Evolutionary conservation across 1,284 basidiomycete genomes (phyloP).

Genomic region (Lentinula novae-zelandiae): DNA sequence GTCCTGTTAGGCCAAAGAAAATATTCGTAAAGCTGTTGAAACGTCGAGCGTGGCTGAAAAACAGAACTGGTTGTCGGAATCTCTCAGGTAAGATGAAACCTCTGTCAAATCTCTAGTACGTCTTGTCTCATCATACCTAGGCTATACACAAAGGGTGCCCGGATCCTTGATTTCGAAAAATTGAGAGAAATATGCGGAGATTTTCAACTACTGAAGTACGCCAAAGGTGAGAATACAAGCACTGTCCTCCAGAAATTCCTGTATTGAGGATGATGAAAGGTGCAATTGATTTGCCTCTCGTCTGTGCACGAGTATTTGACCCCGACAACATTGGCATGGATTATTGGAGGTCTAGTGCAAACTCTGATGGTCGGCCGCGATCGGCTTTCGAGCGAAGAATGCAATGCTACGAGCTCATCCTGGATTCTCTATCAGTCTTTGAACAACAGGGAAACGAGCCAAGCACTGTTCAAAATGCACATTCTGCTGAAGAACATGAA

Average conservation of each 20-base stretch:
- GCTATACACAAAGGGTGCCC: conserved; percentile 84
- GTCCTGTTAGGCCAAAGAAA: conserved; percentile 79
- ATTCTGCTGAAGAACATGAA: conserved; percentile 52
- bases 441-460: conserved; percentile 55
- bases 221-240: conserved; percentile 54
- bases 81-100: conserved; percentile 55
- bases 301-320: conserved; percentile 83
- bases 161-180: conserved; percentile 81
- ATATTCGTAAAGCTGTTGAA: conserved; percentile 86
- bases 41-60: conserved; percentile 70
- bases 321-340: conserved; percentile 73
- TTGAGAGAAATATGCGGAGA: conserved; percentile 83
- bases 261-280: conserved; percentile 39
- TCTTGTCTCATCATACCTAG: conserved; percentile 34
- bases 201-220: conserved; percentile 81
- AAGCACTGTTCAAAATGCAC: conserved; percentile 22
- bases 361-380: conserved; percentile 58
- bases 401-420: conserved; percentile 79
- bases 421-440: conserved; percentile 79
- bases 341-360: conserved; percentile 70
- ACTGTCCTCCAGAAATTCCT: neutral
- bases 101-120: conserved; percentile 2
- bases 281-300: conserved; percentile 82
- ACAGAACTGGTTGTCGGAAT: conserved; percentile 76
- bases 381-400: conserved; percentile 59